Percentiles rank a stretch among this genome's conserved stretches.
These are phyloP conservation scores for Aphanomyces invadans DNA, from an alignment of 352 stramenopile genomes.

Conservation along the genomic window DNA sequence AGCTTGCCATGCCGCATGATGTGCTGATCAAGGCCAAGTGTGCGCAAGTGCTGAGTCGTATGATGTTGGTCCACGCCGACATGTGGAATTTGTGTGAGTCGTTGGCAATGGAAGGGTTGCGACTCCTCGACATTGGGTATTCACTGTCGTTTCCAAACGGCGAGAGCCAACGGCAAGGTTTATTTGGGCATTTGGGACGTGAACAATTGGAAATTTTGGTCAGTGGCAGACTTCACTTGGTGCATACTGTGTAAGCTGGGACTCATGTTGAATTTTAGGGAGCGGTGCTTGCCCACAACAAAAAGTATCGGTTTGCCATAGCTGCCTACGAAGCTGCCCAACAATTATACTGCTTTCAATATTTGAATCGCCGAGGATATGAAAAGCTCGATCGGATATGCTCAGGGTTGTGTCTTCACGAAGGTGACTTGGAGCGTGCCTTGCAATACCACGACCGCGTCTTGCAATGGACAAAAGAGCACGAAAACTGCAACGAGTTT, in stretches of 20 bases:
- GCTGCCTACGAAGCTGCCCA: conserved; percentile 66
- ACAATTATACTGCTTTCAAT: conserved; percentile 51
- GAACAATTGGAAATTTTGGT: conserved; percentile 56
- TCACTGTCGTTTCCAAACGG: conserved; percentile 14
- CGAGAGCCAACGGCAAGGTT: conserved; percentile 33
- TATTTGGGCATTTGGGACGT: conserved; percentile 61
- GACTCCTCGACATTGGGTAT: conserved; percentile 56
- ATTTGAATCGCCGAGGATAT: conserved; percentile 56
- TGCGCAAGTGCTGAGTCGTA: conserved; percentile 47
- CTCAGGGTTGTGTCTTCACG: conserved; percentile 63
- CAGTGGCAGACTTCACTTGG: not conserved
- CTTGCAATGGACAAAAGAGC: conserved; percentile 46
- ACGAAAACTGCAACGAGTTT: conserved; percentile 80
- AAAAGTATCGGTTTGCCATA: conserved; percentile 82
- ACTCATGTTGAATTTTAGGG: conserved; percentile 26
- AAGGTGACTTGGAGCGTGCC: conserved; percentile 66
- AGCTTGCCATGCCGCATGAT: conserved; percentile 36
- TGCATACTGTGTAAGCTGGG: too few relatives aligned
- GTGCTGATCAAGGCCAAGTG: conserved; percentile 72
- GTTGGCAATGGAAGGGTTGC: conserved; percentile 64
- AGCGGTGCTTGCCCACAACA: conserved; percentile 76
- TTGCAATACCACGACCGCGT: conserved; percentile 76
- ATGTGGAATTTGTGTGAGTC: conserved; percentile 57
- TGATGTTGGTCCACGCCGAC: conserved; percentile 33
- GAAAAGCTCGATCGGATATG: conserved; percentile 68